Percentiles rank a stretch among this genome's conserved stretches.
Evolutionary conservation across 2,329 filamentous ascomycete species (phyloP).

Genomic region (Aspergillus fructus): DNA sequence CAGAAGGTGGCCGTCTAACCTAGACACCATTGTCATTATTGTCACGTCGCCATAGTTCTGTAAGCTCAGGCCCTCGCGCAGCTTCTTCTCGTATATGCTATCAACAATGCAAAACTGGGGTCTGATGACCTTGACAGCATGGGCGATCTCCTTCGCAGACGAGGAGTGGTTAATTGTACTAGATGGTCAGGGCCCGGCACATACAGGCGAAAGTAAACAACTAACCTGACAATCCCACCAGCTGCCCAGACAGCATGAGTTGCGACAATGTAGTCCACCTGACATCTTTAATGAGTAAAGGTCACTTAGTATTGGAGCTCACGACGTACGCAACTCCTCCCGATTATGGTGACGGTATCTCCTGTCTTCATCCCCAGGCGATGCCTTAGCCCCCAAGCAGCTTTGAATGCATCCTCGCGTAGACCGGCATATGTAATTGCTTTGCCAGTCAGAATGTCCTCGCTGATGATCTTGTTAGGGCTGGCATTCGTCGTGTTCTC

Average conservation of each 20-base stretch:
- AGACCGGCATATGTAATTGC: background rate
- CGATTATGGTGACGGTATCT: background rate
- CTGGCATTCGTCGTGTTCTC: background rate
- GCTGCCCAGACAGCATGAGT: background rate
- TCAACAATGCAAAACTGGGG: background rate
- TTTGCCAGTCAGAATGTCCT: background rate
- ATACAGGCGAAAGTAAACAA: background rate
- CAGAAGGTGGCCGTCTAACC: background rate
- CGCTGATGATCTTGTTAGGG: background rate
- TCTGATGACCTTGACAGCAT: background rate
- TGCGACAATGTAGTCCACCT: background rate
- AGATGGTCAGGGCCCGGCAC: too few species aligned
- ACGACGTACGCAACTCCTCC: background rate
- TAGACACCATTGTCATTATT: background rate
- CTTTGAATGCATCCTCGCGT: background rate
- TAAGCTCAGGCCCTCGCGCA: background rate
- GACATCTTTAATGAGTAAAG: background rate
- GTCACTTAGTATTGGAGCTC: background rate
- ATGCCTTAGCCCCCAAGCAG: background rate
- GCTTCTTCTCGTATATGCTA: background rate
- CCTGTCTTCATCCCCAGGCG: background rate
- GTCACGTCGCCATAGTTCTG: background rate
- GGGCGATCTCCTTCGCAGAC: background rate
- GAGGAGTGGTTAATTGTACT: background rate
- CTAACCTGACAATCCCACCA: background rate